These are phyloP conservation scores for Picea mariana DNA, from an alignment of 83 land plant genomes.

Conservation along the genomic window DNA sequence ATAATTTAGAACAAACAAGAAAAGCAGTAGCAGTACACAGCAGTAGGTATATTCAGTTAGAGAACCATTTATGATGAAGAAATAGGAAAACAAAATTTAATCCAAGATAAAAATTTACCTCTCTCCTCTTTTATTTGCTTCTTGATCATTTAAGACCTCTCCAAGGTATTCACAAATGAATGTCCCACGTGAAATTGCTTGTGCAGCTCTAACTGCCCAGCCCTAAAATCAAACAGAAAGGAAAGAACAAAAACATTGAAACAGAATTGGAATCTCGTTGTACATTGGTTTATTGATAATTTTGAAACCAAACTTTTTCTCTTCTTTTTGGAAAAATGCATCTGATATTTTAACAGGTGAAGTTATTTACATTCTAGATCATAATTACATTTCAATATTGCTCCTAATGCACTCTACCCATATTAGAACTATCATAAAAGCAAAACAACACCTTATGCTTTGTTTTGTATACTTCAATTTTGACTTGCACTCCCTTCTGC, in stretches of 20 bases:
- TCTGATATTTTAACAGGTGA: not conserved
- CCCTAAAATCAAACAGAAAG: constrained; percentile 54
- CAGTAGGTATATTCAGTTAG: not conserved
- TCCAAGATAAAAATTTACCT: constrained; percentile 44
- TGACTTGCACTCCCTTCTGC: constrained; percentile 90
- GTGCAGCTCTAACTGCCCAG: constrained; percentile 95
- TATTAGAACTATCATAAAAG: not conserved
- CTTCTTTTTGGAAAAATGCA: too few species aligned
- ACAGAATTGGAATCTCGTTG: not conserved
- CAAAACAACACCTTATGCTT: constrained; percentile 64
- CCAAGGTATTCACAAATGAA: constrained; percentile 97
- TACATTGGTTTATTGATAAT: not conserved
- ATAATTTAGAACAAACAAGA: constrained; percentile 4
- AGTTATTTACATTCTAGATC: not conserved
- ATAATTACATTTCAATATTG: not conserved
- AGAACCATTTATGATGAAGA: not conserved
- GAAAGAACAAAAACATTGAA: constrained; percentile 3
- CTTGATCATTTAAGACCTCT: constrained; percentile 84
- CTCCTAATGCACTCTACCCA: not conserved
- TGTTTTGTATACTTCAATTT: constrained; percentile 87
- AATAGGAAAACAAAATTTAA: not conserved
- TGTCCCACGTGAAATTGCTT: constrained; percentile 82
- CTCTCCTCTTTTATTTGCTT: constrained; percentile 72
- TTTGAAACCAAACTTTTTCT: not conserved
- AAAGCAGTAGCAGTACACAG: not conserved